These are phyloP conservation scores for Neofusicoccum kwambonambiense DNA, from an alignment of 2,329 filamentous ascomycete genomes.

Conservation along the genomic window DNA sequence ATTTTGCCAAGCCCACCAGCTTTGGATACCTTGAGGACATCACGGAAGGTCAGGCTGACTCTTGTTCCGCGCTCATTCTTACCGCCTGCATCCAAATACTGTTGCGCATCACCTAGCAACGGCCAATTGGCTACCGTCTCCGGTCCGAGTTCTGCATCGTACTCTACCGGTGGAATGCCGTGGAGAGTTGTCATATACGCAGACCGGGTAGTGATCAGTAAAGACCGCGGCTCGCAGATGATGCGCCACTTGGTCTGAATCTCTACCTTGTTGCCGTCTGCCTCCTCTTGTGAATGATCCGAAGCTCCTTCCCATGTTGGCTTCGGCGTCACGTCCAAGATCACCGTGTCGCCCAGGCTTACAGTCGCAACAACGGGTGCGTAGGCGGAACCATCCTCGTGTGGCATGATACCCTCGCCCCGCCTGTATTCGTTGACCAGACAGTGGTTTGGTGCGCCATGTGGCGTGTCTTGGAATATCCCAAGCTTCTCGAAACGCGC, in stretches of 20 bases:
- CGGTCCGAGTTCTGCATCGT: conserved; percentile 64
- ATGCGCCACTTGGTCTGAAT: conserved; percentile 47
- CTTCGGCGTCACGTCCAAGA: conserved; percentile 68
- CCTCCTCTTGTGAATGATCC: conserved; percentile 29
- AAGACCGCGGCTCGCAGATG: conserved; percentile 78
- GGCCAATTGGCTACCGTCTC: conserved; percentile 68
- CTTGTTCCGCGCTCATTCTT: conserved; percentile 59
- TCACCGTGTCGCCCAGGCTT: conserved; percentile 74
- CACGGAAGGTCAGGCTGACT: conserved; percentile 77
- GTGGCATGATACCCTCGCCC: conserved; percentile 93
- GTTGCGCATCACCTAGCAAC: conserved; percentile 54
- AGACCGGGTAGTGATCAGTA: conserved; percentile 68
- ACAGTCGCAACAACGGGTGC: conserved; percentile 86
- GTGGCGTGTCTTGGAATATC: conserved; percentile 61
- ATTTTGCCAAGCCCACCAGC: conserved; percentile 62
- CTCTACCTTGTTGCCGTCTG: not conserved
- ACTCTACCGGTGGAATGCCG: conserved; percentile 64
- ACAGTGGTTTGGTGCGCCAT: conserved; percentile 80
- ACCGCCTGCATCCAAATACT: conserved; percentile 50
- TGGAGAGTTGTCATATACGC: conserved; percentile 73
- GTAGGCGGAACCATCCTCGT: conserved; percentile 90
- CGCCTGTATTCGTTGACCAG: conserved; percentile 89
- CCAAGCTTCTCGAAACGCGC: conserved; percentile 50
- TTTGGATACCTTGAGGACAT: conserved; percentile 70
- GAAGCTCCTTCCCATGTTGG: conserved; percentile 43